Base-by-base conservation (phyloP, 2,329 filamentous ascomycete genomes). In the Coniella vitis region DNA sequence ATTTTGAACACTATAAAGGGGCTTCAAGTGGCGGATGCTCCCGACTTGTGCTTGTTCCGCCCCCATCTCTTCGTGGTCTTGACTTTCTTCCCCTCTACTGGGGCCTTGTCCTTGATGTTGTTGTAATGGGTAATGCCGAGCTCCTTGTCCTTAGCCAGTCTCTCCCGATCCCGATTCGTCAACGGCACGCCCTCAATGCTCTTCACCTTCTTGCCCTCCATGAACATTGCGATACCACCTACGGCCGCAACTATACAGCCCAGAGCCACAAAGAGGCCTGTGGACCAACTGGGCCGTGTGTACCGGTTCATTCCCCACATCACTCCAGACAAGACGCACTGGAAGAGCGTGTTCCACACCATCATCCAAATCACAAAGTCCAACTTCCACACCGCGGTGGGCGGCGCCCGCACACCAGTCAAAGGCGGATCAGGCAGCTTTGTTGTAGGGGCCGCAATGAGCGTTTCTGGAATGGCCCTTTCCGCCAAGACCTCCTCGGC, bases 251-350 rank as follows among this genome's bases (percentile, higher is more conserved):
- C 80, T 17, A 83, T 72, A 59, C 83, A 90, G 3, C 81, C 88
- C 5, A 91, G 61, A 2, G 78, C 85, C 16, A 95, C 84, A 60
- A 93, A 88, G 0, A 90, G 66, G 1, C 87, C 89, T 0, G 87
- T 90, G 10, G 82, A 78, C 87, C 87, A 94, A 19, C 78, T 77
- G 0, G 89, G 87, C n/a, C 89, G 73, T 19, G 84, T 68, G 59
- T 82, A 83, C 19, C 86, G 72, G 60, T 87, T 86, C 65, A 86
- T 72, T 2, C 79, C 82, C 86, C 87, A 94, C 89, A 95, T 94
- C 67, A 89, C 86, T 3, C 78, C 83, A 8, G 81, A 85, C 2
- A 95, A 73, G 16, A 80, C 74, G 35, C 75, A 75, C 64, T 95
- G 90, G 38, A 93, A 74, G 47, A 90, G 75, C 0, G 88, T 93